phyloP scores from a whole-genome alignment of 2,329 filamentous ascomycete species.

The Escovopsis sp. region DNA sequence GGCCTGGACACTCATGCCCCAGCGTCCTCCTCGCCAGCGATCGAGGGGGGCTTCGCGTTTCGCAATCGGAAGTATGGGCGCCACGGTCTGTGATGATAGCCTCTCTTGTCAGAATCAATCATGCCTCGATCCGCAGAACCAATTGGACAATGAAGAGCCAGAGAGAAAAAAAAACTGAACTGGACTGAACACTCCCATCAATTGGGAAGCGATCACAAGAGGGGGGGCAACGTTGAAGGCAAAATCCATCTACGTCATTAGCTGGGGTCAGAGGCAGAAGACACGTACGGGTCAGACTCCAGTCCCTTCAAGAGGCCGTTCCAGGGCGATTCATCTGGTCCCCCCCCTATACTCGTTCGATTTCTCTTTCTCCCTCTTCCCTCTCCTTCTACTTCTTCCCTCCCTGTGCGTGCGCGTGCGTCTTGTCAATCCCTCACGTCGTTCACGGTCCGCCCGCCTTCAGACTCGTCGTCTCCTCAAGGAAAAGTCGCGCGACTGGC shows the following conservation, averaged over 20 bases:
- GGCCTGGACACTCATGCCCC: slow-evolving; percentile 43
- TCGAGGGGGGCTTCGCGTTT: slow-evolving; percentile 40
- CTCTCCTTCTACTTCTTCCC: too few species aligned
- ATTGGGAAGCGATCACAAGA: too few species aligned
- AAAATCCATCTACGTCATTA: slow-evolving; percentile 14
- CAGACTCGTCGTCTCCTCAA: too few species aligned
- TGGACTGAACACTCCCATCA: too few species aligned
- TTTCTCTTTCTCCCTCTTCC: slow-evolving; percentile 6
- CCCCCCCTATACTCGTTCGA: slow-evolving; percentile 6
- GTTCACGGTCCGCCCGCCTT: too few species aligned
- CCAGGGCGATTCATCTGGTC: slow-evolving; percentile 16
- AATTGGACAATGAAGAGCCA: neutral
- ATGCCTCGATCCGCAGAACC: neutral
- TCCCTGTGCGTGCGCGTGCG: too few species aligned
- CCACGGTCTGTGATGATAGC: slow-evolving; percentile 26
- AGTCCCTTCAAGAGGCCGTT: slow-evolving; percentile 13
- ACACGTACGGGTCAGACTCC: slow-evolving; percentile 18
- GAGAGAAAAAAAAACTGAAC: neutral
- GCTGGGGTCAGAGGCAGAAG: slow-evolving; percentile 5
- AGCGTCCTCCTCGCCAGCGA: slow-evolving; percentile 38
- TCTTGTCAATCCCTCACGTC: too few species aligned
- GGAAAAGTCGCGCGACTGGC: too few species aligned
- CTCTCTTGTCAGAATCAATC: neutral
- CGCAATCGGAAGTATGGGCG: slow-evolving; percentile 39
- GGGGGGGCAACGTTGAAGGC: neutral